phyloP scores from a whole-genome alignment of 202 grass and related monocot species.

The Schoenoplectus tabernaemontani region DNA sequence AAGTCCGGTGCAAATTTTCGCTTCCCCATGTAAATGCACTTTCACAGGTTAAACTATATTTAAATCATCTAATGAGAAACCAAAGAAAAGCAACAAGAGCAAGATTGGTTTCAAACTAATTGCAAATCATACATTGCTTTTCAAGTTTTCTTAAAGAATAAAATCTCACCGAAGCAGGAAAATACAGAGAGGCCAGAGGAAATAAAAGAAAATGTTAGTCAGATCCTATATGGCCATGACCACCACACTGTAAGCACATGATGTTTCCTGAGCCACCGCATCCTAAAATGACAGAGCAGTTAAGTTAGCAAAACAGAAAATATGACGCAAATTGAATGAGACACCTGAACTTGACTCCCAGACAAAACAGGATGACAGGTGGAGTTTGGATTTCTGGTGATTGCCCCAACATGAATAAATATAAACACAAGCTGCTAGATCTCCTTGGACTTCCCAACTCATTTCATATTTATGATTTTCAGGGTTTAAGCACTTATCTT shows the following conservation, averaged over 20 bases:
- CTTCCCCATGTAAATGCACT: not conserved
- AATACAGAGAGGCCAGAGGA: not conserved
- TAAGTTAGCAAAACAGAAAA: not conserved
- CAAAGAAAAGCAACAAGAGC: not conserved
- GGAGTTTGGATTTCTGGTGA: not conserved
- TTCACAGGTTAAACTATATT: not conserved
- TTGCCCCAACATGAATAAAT: not conserved
- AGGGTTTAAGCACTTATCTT: not conserved
- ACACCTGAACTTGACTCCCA: not conserved
- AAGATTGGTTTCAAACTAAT: not conserved
- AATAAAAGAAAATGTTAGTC: not conserved
- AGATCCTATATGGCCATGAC: conserved; percentile 48
- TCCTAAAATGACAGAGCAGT: conserved; percentile 28
- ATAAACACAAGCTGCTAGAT: not conserved
- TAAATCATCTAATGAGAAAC: not conserved
- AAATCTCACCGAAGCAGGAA: not conserved
- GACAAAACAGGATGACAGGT: not conserved
- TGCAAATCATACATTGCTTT: not conserved
- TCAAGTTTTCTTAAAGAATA: not conserved
- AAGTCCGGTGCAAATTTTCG: not conserved
- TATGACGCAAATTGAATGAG: not conserved
- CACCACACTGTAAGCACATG: conserved; percentile 69
- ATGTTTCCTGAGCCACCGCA: conserved; percentile 90
- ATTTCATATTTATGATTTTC: too few species aligned
- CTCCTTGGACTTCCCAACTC: too few species aligned